phyloP scores from a whole-genome alignment of 2,329 filamentous ascomycete genomes.

The Microcera coccophila region DNA sequence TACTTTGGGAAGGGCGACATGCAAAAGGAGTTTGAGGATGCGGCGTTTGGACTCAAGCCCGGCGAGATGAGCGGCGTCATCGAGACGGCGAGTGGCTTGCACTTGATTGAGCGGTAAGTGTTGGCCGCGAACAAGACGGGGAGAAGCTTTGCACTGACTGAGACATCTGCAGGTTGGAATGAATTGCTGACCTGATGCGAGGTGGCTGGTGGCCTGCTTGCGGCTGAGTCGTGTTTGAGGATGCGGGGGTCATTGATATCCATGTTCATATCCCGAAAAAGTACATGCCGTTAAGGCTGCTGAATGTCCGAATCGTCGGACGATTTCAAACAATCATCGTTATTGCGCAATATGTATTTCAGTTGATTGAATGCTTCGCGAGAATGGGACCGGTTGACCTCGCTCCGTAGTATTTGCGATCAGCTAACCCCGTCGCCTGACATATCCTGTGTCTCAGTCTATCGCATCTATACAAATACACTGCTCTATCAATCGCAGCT shows the following conservation, averaged over 20 bases:
- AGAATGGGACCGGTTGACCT: too few relatives aligned
- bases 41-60: conserved; percentile 82
- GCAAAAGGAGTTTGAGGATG: conserved; percentile 98
- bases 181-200: background rate
- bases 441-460: too few relatives aligned
- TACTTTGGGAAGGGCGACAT: conserved; percentile 94
- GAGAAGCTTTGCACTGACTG: background rate
- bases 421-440: too few relatives aligned
- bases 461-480: conserved; percentile 1
- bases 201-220: background rate
- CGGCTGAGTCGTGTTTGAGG: background rate
- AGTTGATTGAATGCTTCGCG: too few relatives aligned
- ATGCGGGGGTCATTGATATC: conserved; percentile 9
- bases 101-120: conserved; percentile 86
- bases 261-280: conserved; percentile 3
- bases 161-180: conserved; percentile 6
- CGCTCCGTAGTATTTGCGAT: too few relatives aligned
- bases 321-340: too few relatives aligned
- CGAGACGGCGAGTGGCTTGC: conserved; percentile 88
- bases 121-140: background rate
- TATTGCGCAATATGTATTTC: too few relatives aligned
- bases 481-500: background rate
- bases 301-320: conserved; percentile 8
- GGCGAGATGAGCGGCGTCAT: conserved; percentile 84
- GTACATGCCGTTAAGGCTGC: conserved; percentile 1